Percentiles rank a stretch among this genome's conserved stretches.
phyloP scores from a whole-genome alignment of 2,329 filamentous ascomycete species.

The Grosmannia clavigera region DNA sequence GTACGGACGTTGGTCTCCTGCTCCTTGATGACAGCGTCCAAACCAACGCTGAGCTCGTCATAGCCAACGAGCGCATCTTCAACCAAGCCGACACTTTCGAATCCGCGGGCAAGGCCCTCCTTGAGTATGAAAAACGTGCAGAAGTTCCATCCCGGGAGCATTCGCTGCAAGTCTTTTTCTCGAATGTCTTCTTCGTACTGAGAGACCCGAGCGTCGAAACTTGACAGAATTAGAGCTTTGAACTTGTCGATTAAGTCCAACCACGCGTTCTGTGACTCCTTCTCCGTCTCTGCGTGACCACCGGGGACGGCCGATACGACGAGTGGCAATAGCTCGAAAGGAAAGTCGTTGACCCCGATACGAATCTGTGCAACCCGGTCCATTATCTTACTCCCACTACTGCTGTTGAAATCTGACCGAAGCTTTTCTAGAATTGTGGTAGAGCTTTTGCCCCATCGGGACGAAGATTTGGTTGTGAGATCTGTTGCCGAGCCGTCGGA shows the following conservation, averaged over 20 bases:
- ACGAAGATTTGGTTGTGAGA: constrained; percentile 11
- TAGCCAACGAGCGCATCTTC: constrained; percentile 93
- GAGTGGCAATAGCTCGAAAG: constrained; percentile 50
- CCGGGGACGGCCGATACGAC: constrained; percentile 51
- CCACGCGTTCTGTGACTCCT: constrained; percentile 75
- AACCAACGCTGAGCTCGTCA: constrained; percentile 78
- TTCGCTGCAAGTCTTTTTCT: constrained; percentile 80
- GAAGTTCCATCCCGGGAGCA: constrained; percentile 93
- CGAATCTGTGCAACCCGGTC: constrained; percentile 81
- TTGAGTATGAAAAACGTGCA: constrained; percentile 98
- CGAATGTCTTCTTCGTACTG: constrained; percentile 97
- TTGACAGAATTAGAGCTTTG: constrained; percentile 74
- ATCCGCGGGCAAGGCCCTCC: constrained; percentile 82
- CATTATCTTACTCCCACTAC: constrained; percentile 56
- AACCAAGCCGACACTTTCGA: constrained; percentile 90
- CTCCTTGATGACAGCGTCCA: constrained; percentile 72
- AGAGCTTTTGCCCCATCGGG: constrained; percentile 34
- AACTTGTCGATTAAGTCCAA: constrained; percentile 73
- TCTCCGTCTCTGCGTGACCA: constrained; percentile 55
- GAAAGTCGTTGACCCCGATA: constrained; percentile 57
- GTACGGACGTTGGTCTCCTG: constrained; percentile 43
- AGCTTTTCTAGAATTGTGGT: constrained; percentile 75
- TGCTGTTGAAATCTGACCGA: constrained; percentile 76
- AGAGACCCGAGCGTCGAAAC: constrained; percentile 79
- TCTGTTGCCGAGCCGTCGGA: constrained; percentile 46